Percentiles rank a stretch among this genome's conserved stretches.
Conservation (phyloP, 192 early-diverging fungal genomes). For the Haplosporangium gracile region DNA sequence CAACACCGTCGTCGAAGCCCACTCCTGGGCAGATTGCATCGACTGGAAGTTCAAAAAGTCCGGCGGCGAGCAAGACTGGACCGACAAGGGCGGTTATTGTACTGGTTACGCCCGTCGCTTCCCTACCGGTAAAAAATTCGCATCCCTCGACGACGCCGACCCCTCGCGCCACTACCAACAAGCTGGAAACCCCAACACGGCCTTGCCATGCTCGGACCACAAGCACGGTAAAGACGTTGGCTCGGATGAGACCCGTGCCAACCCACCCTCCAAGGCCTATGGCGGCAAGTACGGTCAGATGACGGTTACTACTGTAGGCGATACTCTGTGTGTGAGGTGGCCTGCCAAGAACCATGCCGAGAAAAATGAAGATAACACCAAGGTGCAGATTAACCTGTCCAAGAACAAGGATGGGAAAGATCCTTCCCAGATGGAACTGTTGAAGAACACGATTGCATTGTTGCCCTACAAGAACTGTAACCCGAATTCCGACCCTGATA, state of each 20-base stretch:
- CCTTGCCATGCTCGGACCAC: constrained; percentile 40
- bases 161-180: constrained; percentile 55
- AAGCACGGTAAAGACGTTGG: constrained; percentile 35
- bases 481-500: not conserved
- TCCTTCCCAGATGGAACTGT: constrained; percentile 11
- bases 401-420: constrained; percentile 25
- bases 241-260: constrained; percentile 34
- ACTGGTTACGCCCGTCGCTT: constrained; percentile 41
- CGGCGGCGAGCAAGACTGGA: constrained; percentile 16
- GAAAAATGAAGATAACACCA: constrained; percentile 42
- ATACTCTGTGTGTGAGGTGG: constrained; percentile 51
- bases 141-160: constrained; percentile 23
- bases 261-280: constrained; percentile 16
- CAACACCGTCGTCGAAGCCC: constrained; percentile 29
- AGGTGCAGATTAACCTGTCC: constrained; percentile 49
- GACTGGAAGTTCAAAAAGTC: constrained; percentile 45
- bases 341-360: constrained; percentile 56
- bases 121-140: constrained; percentile 17
- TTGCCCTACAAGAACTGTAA: constrained; percentile 54
- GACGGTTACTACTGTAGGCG: constrained; percentile 25
- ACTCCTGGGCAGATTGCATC: constrained; percentile 52
- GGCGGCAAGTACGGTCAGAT: constrained; percentile 35
- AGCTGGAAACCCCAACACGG: constrained; percentile 32
- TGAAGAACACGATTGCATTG: constrained; percentile 35
- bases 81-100: constrained; percentile 28